These are phyloP conservation scores for Athelia psychrophila DNA, from an alignment of 1,284 basidiomycete species.

Conservation along the genomic window DNA sequence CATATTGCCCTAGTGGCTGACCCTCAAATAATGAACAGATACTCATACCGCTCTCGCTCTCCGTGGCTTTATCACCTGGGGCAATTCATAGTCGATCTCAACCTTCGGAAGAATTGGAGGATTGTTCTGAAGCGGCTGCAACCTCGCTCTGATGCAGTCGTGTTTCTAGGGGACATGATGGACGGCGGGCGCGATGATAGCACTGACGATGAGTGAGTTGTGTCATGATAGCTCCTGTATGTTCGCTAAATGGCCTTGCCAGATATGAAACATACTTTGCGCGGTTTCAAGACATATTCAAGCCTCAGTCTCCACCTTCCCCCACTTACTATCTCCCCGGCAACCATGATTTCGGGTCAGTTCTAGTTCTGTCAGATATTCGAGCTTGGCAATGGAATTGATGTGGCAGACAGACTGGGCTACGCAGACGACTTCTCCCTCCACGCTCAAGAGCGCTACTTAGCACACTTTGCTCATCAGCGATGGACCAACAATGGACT, in stretches of 20 bases:
- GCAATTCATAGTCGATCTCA: constrained; percentile 61
- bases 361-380: too few relatives aligned
- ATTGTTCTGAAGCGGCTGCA: constrained; percentile 49
- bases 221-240: constrained; percentile 2
- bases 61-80: constrained; percentile 40
- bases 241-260: constrained; percentile 6
- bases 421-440: constrained; percentile 51
- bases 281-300: constrained; percentile 65
- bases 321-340: constrained; percentile 74
- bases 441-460: constrained; percentile 51
- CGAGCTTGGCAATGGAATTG: too few relatives aligned
- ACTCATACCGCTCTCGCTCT: constrained; percentile 37
- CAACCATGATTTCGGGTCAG: constrained; percentile 77
- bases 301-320: constrained; percentile 32
- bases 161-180: constrained; percentile 83
- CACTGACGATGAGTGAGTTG: constrained; percentile 60
- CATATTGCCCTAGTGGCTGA: constrained; percentile 78
- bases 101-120: constrained; percentile 76
- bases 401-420: too few relatives aligned
- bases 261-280: constrained; percentile 62
- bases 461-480: constrained; percentile 41
- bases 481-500: constrained; percentile 45
- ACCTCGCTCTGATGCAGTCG: constrained; percentile 56
- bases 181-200: constrained; percentile 63
- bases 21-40: constrained; percentile 67